phyloP scores from a whole-genome alignment of 2,329 filamentous ascomycete genomes.

The Diaporthe citriasiana region DNA sequence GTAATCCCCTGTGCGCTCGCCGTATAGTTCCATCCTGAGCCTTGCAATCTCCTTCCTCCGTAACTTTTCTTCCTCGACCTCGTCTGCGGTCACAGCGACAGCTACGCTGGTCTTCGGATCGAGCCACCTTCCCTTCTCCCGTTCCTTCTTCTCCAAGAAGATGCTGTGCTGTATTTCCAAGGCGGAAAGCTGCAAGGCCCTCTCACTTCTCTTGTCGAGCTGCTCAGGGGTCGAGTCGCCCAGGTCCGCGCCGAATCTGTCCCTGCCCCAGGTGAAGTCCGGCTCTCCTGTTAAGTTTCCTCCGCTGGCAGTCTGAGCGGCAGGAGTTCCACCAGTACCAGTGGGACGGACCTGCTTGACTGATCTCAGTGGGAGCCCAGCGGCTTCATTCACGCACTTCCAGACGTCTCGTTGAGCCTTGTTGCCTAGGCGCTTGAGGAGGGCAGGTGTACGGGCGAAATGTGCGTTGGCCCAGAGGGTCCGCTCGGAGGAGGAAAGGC shows the following conservation, averaged over 20 bases:
- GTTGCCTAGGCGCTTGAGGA: slow-evolving; percentile 51
- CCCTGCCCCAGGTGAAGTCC: slow-evolving; percentile 61
- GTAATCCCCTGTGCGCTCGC: slow-evolving; percentile 65
- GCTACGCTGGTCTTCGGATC: slow-evolving; percentile 45
- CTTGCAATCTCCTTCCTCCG: slow-evolving; percentile 66
- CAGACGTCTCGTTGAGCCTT: slow-evolving; percentile 71
- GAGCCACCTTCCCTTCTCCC: slow-evolving; percentile 43
- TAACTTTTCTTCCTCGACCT: slow-evolving; percentile 61
- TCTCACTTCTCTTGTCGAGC: slow-evolving; percentile 58
- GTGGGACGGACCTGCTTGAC: slow-evolving; percentile 46
- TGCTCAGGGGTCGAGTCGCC: slow-evolving; percentile 63
- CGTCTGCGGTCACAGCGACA: slow-evolving; percentile 52
- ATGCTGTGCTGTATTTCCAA: slow-evolving; percentile 60
- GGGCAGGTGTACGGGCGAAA: slow-evolving; percentile 58
- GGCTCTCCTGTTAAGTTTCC: background rate
- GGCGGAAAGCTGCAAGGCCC: slow-evolving; percentile 58
- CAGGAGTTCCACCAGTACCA: slow-evolving; percentile 40
- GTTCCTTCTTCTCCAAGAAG: slow-evolving; percentile 58
- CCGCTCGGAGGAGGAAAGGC: slow-evolving; percentile 62
- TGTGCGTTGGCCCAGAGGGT: slow-evolving; percentile 63
- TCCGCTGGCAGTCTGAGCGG: background rate
- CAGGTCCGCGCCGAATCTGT: slow-evolving; percentile 64
- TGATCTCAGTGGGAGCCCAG: slow-evolving; percentile 61
- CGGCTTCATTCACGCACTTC: slow-evolving; percentile 68
- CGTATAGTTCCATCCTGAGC: slow-evolving; percentile 67